phyloP scores from a whole-genome alignment of 139 green algal species.

The Microglena sp. region DNA sequence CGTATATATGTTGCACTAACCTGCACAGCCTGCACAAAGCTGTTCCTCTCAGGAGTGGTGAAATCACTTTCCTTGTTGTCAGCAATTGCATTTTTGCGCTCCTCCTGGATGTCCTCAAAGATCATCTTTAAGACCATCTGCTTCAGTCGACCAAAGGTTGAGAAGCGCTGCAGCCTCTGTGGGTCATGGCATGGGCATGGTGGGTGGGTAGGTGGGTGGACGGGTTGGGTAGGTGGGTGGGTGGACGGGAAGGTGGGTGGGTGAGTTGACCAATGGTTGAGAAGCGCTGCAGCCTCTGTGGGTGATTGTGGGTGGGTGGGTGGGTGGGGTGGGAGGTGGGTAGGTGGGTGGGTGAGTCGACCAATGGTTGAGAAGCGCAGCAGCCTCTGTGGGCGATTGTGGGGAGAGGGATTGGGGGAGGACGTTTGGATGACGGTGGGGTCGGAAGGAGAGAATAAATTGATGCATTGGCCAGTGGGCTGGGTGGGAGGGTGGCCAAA shows the following conservation, averaged over 20 bases:
- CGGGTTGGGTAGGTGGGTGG: neutral
- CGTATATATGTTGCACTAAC: too few species aligned
- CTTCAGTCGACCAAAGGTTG: conserved; percentile 82
- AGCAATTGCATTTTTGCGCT: too few species aligned
- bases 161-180: conserved; percentile 86
- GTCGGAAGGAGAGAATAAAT: too few species aligned
- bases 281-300: neutral
- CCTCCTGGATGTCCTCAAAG: conserved; percentile 67
- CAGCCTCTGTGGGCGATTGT: conserved; percentile 74
- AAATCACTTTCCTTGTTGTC: too few species aligned
- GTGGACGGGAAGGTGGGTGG: neutral
- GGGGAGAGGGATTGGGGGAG: too few species aligned
- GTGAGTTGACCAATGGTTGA: neutral
- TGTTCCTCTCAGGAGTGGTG: too few species aligned
- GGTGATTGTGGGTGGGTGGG: neutral
- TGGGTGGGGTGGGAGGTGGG: neutral
- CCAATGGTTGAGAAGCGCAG: conserved; percentile 85
- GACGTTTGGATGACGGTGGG: too few species aligned
- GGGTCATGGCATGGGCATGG: conserved; percentile 8
- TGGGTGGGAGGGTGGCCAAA: too few species aligned
- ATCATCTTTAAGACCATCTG: conserved; percentile 83
- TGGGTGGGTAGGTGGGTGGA: neutral
- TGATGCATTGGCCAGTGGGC: too few species aligned
- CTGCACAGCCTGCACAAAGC: too few species aligned
- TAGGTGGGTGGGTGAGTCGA: conserved; percentile 65